These are phyloP conservation scores for Fusarium avenaceum DNA, from an alignment of 2,329 filamentous ascomycete species.

Conservation along the genomic window DNA sequence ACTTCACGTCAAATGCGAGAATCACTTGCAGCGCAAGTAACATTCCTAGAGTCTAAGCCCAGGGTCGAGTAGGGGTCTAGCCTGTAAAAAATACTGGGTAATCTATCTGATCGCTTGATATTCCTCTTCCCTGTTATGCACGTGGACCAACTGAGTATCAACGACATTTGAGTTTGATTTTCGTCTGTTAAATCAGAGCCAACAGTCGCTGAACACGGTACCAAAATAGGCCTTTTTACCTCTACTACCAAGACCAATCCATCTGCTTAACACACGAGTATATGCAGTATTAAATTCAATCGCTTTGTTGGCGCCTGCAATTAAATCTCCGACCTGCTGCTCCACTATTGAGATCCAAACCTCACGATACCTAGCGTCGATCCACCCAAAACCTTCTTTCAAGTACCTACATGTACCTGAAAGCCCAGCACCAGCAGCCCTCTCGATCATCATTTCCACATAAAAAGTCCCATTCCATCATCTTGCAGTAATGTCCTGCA, in stretches of 20 bases:
- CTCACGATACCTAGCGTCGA: slow-evolving; percentile 35
- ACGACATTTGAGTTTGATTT: slow-evolving; percentile 27
- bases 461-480: slow-evolving; percentile 16
- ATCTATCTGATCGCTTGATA: slow-evolving; percentile 1
- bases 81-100: neutral
- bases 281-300: neutral
- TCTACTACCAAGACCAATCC: neutral
- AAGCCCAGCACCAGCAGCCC: neutral
- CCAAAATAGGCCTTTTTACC: neutral
- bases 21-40: slow-evolving; percentile 11
- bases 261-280: neutral
- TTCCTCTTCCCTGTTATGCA: slow-evolving; percentile 9
- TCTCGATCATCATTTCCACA: slow-evolving; percentile 15
- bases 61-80: neutral
- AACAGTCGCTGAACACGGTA: neutral
- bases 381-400: slow-evolving; percentile 17
- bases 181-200: slow-evolving; percentile 12
- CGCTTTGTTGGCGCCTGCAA: neutral
- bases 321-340: slow-evolving; percentile 30
- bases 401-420: neutral
- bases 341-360: slow-evolving; percentile 25
- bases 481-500: slow-evolving; percentile 4
- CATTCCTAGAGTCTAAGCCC: neutral
- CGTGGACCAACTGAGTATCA: neutral
- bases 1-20: slow-evolving; percentile 12